Evolutionary conservation across 345 rosid species (phyloP).

Genomic region (Salix caprea): DNA sequence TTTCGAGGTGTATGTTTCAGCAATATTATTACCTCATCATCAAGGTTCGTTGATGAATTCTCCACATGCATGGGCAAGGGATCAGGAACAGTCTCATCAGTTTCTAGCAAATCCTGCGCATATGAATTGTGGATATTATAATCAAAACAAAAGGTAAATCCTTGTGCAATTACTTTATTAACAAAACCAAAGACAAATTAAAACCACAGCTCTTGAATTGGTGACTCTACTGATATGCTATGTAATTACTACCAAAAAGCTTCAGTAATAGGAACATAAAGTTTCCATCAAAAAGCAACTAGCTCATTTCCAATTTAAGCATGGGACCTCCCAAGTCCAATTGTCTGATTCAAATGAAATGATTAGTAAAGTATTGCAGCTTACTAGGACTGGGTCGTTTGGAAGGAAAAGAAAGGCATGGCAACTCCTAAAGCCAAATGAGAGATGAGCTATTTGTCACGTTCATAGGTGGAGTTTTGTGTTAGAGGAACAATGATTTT

Average conservation of each 20-base stretch:
- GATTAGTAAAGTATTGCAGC: not conserved
- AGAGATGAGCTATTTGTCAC: not conserved
- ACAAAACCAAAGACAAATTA: not conserved
- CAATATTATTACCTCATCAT: constrained; percentile 39
- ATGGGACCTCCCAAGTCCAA: not conserved
- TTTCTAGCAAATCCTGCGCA: constrained; percentile 30
- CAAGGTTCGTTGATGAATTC: constrained; percentile 34
- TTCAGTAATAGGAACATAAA: too few relatives aligned
- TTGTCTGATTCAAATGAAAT: not conserved
- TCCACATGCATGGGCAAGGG: constrained; percentile 31
- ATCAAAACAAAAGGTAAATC: constrained; percentile 4
- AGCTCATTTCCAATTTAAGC: not conserved
- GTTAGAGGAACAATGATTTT: not conserved
- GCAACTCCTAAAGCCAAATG: not conserved
- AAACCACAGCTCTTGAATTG: not conserved
- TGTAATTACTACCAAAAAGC: not conserved
- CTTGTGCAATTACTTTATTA: not conserved
- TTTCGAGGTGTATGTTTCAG: not conserved
- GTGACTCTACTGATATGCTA: not conserved
- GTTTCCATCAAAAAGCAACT: not conserved
- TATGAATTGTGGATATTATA: not conserved
- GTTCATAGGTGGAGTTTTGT: not conserved
- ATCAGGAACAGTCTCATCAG: constrained; percentile 19
- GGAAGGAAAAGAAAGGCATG: not conserved
- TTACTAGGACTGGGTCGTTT: not conserved